A percentile compares a stretch with the other conserved stretches of the same genome.
Conservation (phyloP, 2,329 filamentous ascomycete species). For the Cercospora sojina region DNA sequence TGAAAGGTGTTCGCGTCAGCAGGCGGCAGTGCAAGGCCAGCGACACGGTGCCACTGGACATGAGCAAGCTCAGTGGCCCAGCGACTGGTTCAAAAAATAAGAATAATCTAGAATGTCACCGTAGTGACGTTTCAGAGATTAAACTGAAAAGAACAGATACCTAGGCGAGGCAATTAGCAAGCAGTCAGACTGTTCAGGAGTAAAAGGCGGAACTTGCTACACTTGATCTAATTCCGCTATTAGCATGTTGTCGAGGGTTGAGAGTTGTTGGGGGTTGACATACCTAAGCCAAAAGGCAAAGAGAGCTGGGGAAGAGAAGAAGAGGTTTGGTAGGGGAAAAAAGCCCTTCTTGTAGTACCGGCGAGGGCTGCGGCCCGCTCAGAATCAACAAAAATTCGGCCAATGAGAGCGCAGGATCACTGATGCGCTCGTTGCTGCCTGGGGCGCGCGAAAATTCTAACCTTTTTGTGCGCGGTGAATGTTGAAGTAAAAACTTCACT, state of each 20-base stretch:
- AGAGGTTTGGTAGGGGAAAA: background rate
- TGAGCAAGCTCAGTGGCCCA: constrained; percentile 11
- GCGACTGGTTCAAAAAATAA: constrained; percentile 7
- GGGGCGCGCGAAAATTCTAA: background rate
- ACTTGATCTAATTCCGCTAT: background rate
- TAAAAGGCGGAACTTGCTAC: background rate
- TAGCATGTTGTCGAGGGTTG: no score
- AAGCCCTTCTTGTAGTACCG: background rate
- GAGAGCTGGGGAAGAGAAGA: constrained; percentile 12
- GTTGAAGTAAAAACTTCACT: constrained; percentile 1
- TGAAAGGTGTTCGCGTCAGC: constrained; percentile 12
- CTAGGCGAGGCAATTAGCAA: background rate
- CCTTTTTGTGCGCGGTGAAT: background rate
- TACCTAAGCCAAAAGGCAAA: constrained; percentile 17
- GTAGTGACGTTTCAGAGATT: constrained; percentile 11
- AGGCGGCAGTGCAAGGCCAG: constrained; percentile 12
- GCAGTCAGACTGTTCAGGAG: background rate
- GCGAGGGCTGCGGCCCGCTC: background rate
- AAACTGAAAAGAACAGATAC: constrained; percentile 16
- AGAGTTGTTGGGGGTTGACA: no score
- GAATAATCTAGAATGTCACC: constrained; percentile 6
- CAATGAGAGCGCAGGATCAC: background rate
- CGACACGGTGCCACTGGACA: constrained; percentile 2
- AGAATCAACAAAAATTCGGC: background rate
- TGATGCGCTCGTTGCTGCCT: background rate